phyloP scores from a whole-genome alignment of 139 green algal genomes.

The Astrephomene gubernaculifera region DNA sequence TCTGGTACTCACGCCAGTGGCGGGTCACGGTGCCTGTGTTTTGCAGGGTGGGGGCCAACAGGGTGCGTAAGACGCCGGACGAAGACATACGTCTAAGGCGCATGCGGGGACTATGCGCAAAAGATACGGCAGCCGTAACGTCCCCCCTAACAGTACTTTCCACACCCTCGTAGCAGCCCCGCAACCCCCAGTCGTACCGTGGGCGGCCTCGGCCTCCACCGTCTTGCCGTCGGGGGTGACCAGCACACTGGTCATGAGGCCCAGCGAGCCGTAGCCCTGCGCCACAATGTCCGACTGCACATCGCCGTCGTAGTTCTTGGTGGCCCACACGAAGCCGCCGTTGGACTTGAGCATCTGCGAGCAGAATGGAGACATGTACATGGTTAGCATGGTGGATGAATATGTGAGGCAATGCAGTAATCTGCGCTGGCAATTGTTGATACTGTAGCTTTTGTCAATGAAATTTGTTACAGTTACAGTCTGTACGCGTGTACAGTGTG shows the following conservation, averaged over 20 bases:
- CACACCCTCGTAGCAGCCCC: not conserved
- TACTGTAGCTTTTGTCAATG: no score
- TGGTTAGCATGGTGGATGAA: not conserved
- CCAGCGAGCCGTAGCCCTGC: conserved; percentile 94
- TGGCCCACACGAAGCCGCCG: conserved; percentile 97
- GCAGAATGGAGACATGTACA: not conserved
- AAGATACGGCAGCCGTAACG: no score
- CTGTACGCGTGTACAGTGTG: no score
- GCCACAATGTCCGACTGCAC: conserved; percentile 92
- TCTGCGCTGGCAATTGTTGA: no score
- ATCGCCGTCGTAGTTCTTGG: conserved; percentile 98
- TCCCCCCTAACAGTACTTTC: no score
- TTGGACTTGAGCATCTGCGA: conserved; percentile 88
- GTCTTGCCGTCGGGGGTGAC: conserved; percentile 94
- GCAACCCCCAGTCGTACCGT: conserved; percentile 71
- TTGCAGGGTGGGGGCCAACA: no score
- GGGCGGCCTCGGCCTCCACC: conserved; percentile 95
- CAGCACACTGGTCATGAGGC: conserved; percentile 97
- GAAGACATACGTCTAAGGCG: no score
- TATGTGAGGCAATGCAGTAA: no score
- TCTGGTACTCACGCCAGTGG: conserved; percentile 97
- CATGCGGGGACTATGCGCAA: no score
- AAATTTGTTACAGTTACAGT: no score
- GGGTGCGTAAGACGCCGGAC: no score
- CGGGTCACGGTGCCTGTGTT: conserved; percentile 94